phyloP scores from a whole-genome alignment of 805 yeast genomes.

The Monosporozyma aquatica region DNA sequence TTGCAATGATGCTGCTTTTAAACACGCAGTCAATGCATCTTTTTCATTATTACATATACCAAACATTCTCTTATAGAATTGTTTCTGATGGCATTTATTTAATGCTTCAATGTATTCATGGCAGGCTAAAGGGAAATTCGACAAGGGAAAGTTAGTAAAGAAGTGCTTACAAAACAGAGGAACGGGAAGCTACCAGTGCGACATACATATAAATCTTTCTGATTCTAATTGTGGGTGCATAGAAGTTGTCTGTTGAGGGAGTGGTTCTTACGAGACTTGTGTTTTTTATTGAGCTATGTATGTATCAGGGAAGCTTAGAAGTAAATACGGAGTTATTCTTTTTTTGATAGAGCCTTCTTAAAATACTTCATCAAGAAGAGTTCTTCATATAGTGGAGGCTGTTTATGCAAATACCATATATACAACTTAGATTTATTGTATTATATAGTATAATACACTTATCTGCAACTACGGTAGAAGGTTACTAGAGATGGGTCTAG shows the following conservation, averaged over 20 bases:
- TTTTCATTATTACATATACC: conserved; percentile 83
- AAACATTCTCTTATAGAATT: conserved; percentile 56
- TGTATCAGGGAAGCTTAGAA: too few relatives aligned
- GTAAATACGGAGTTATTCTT: too few relatives aligned
- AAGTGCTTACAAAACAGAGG: neutral
- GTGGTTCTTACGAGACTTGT: neutral
- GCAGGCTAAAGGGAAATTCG: conserved; percentile 50
- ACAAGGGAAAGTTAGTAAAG: conserved; percentile 12
- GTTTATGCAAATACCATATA: too few relatives aligned
- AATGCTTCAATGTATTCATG: conserved; percentile 75
- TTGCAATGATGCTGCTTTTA: conserved; percentile 64
- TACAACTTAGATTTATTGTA: too few relatives aligned
- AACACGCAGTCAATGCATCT: conserved; percentile 67
- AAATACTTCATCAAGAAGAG: too few relatives aligned
- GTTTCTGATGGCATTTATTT: conserved; percentile 76
- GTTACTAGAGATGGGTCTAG: neutral
- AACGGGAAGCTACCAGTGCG: neutral
- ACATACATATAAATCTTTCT: conserved; percentile 39
- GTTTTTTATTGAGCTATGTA: neutral
- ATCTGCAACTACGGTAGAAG: too few relatives aligned
- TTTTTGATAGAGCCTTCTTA: too few relatives aligned
- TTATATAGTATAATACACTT: too few relatives aligned
- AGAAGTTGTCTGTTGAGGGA: neutral
- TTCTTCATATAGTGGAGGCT: too few relatives aligned
- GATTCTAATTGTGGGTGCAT: conserved; percentile 52